A percentile compares a stretch with the other conserved stretches of the same genome.
These are phyloP conservation scores for Colletotrichum sp. DNA, from an alignment of 2,329 filamentous ascomycete species.

Conservation along the genomic window DNA sequence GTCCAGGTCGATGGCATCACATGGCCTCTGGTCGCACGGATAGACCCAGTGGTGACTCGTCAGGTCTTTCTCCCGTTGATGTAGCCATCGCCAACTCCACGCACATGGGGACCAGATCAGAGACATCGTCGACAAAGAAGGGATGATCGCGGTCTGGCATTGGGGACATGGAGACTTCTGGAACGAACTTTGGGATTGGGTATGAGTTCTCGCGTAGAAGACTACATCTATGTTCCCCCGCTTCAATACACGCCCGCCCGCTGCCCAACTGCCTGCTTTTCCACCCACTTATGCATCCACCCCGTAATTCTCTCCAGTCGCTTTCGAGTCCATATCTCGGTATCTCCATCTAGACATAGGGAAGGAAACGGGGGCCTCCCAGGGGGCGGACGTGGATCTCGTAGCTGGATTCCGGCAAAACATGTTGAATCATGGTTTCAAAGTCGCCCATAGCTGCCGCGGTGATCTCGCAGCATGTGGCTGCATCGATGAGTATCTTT, in stretches of 20 bases:
- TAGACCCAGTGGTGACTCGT: too few relatives aligned
- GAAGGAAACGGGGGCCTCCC: neutral
- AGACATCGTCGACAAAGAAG: neutral
- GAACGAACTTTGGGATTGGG: too few relatives aligned
- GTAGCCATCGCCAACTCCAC: too few relatives aligned
- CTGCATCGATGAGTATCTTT: neutral
- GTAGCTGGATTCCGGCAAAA: neutral
- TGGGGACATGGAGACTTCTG: too few relatives aligned
- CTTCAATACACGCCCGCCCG: neutral
- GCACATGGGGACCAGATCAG: too few relatives aligned
- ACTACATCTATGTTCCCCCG: neutral
- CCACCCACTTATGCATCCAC: neutral
- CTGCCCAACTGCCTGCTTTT: neutral
- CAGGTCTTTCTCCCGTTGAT: neutral
- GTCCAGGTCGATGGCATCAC: too few relatives aligned
- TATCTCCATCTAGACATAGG: neutral
- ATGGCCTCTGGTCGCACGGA: neutral
- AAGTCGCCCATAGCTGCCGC: neutral
- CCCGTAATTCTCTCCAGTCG: neutral
- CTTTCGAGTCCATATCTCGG: neutral
- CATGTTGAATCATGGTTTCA: accelerated
- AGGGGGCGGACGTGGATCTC: neutral
- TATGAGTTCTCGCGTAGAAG: neutral
- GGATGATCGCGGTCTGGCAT: too few relatives aligned
- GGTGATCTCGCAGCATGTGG: neutral